Evolutionary conservation across 129 eudicot genomes (phyloP).

Genomic region (Pseudognaphalium luteoalbum): DNA sequence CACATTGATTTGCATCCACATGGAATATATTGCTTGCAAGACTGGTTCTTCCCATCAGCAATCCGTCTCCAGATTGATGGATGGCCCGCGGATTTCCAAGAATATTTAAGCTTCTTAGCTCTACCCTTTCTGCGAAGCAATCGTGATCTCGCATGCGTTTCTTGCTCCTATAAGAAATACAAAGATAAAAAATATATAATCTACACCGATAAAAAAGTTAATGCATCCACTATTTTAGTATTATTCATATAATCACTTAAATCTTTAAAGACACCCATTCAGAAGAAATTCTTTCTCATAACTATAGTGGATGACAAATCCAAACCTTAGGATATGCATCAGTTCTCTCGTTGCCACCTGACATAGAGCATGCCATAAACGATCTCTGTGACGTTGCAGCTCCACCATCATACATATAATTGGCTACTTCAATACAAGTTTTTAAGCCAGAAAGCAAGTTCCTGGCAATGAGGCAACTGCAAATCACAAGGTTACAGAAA

Average conservation of each 20-base stretch:
- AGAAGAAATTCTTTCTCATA: slow-evolving; percentile 1
- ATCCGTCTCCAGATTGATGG: slow-evolving; percentile 91
- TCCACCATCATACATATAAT: slow-evolving; percentile 68
- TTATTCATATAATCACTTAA: slow-evolving; percentile 16
- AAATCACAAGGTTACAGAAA: slow-evolving; percentile 28
- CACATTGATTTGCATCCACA: slow-evolving; percentile 77
- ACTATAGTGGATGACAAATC: slow-evolving; percentile 4
- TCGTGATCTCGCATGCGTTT: slow-evolving; percentile 57
- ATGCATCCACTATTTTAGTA: slow-evolving; percentile 2
- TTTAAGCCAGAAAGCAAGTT: slow-evolving; percentile 85
- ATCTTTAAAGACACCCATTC: background rate
- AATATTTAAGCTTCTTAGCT: slow-evolving; percentile 71
- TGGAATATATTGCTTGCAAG: slow-evolving; percentile 80
- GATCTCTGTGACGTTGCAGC: slow-evolving; percentile 47
- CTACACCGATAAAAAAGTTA: background rate
- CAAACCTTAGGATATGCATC: slow-evolving; percentile 62
- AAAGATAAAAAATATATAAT: background rate
- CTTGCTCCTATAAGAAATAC: slow-evolving; percentile 50
- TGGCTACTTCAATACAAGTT: slow-evolving; percentile 84
- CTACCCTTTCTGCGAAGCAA: slow-evolving; percentile 83
- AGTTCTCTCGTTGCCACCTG: slow-evolving; percentile 46
- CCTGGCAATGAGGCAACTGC: slow-evolving; percentile 92
- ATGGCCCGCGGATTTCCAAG: slow-evolving; percentile 92
- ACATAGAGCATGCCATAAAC: slow-evolving; percentile 39
- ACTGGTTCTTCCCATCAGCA: slow-evolving; percentile 72